Conservation (phyloP, 31 red algal genomes). For the Odonthalia washingtoniensis region DNA sequence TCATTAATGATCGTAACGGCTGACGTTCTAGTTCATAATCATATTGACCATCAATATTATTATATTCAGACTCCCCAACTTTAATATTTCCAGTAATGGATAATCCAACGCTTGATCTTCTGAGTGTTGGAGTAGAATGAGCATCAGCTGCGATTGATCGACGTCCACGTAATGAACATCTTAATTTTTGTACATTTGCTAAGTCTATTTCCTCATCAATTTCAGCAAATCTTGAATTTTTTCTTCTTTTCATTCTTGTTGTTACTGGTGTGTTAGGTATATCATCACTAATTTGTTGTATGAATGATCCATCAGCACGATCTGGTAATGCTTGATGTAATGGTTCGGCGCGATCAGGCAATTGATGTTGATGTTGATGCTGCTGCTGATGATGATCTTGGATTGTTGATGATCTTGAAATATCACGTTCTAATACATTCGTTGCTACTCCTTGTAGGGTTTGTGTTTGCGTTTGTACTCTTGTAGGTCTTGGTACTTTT, state of each 20-base stretch:
- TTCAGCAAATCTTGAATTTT: conserved; percentile 33
- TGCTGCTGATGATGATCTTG: too few relatives aligned
- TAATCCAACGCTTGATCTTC: background rate
- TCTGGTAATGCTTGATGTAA: too few relatives aligned
- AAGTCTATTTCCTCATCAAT: conserved; percentile 52
- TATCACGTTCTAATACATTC: too few relatives aligned
- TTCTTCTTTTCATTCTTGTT: background rate
- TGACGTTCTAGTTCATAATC: background rate
- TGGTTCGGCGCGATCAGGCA: conserved; percentile 21
- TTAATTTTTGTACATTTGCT: conserved; percentile 47
- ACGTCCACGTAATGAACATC: conserved; percentile 47
- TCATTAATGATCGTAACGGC: background rate
- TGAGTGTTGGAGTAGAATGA: background rate
- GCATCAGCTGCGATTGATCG: conserved; percentile 40
- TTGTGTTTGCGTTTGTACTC: too few relatives aligned
- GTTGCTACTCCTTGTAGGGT: too few relatives aligned
- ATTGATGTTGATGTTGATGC: too few relatives aligned
- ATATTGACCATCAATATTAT: background rate
- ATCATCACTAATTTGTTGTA: too few relatives aligned
- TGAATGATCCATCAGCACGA: too few relatives aligned
- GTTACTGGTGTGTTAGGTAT: too few relatives aligned
- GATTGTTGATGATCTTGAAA: too few relatives aligned
- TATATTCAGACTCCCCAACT: background rate
- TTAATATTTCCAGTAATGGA: background rate
- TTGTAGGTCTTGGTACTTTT: too few relatives aligned